Base-by-base conservation (phyloP, 768 basidiomycete genomes). In the Tricholoma terreum region DNA sequence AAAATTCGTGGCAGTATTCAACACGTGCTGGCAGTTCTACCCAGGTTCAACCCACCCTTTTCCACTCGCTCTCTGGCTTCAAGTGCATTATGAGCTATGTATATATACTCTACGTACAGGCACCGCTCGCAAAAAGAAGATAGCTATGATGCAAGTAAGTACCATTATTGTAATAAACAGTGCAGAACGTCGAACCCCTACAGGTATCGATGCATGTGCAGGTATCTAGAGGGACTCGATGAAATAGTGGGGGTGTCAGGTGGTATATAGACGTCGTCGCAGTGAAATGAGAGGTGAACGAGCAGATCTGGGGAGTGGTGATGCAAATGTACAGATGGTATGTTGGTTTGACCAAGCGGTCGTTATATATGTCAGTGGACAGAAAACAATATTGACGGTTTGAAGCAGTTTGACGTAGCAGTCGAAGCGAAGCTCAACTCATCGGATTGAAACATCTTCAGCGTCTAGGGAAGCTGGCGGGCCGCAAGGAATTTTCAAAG, bases 401-500 rank as follows among this genome's bases (percentile, higher is more conserved):
- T 55, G 56, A 48, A 15, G 59, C 19, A 54, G 43, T 50, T 22
- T 43, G 19, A 12, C 12, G 12, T 15, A 31, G 27, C 2, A 6
- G 12, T 40, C 27, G 22, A 21, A 14, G 31, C n/a, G n/a, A 49
- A 33, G 58, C 58, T 67, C 56, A 63, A 57, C 69, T 81, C 69
- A 81, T 71, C 65, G 73, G 67, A 86, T 76, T 57, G 72, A 66
- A 51, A 87, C 77, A 45, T 79, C 75, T 73, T 83, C 76, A 49
- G 76, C 73, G 58, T 84, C 77, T 31, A 67, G 62, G 53, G 71
- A 59, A 58, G 72, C 76, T 9, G 80, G 77, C 17, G 73, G 67
- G 7, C 84, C 84, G 58, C 75, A 77, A 51, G 77, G 69, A 59
- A 89, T 78, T 62, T 70, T 82, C 65, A 89, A 67, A 17, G 76